phyloP scores from a whole-genome alignment of 2,329 filamentous ascomycete species.

The Colletotrichum sp. region DNA sequence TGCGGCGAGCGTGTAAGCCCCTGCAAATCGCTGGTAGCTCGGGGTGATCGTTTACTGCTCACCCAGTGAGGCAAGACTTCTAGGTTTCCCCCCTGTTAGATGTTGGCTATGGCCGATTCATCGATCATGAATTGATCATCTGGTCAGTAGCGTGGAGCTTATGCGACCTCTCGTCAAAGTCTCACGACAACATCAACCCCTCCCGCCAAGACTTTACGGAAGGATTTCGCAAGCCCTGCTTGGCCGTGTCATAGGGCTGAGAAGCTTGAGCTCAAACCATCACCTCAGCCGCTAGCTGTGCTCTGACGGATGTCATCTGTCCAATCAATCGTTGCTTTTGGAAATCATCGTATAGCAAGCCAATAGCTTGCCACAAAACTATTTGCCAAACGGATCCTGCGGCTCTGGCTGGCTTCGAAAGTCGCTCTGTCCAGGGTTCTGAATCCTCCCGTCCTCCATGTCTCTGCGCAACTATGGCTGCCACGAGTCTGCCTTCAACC shows the following conservation, averaged over 20 bases:
- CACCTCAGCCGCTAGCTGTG: not conserved
- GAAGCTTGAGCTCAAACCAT: not conserved
- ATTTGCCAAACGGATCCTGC: slow-evolving; percentile 3
- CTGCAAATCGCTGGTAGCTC: not conserved
- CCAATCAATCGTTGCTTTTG: slow-evolving; percentile 1
- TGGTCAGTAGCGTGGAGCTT: not conserved
- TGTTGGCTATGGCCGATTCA: not conserved
- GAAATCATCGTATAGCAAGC: slow-evolving; percentile 6
- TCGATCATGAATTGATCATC: not conserved
- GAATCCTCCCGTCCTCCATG: not conserved
- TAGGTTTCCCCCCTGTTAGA: not conserved
- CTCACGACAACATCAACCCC: not conserved
- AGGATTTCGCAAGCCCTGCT: not conserved
- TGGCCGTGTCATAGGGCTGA: slow-evolving; percentile 12
- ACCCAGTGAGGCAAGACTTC: not conserved
- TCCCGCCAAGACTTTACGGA: not conserved
- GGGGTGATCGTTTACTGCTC: not conserved
- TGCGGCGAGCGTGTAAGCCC: not conserved
- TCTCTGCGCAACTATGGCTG: not conserved
- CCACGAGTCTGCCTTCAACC: not conserved
- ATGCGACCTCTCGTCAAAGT: not conserved
- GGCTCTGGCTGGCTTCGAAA: not conserved
- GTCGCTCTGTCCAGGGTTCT: not conserved
- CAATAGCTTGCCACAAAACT: not conserved
- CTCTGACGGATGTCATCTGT: not conserved